Evolutionary conservation across 1,139 yeast species (phyloP).

Genomic region (Lodderomyces metapsilosis): DNA sequence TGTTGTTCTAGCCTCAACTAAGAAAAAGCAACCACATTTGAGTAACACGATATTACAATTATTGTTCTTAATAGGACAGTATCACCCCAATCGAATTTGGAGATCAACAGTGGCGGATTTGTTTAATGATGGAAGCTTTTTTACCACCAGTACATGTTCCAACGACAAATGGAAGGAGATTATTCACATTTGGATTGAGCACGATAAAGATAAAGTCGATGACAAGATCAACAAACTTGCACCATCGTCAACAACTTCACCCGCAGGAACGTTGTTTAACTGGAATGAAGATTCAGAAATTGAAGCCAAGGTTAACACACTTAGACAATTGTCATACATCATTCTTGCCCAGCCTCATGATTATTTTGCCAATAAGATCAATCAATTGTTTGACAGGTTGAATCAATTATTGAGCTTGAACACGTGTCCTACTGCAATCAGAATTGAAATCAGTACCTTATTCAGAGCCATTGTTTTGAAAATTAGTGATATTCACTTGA

Average conservation of each 20-base stretch:
- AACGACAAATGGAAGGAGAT: constrained; percentile 50
- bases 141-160: constrained; percentile 13
- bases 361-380: constrained; percentile 47
- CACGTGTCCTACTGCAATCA: constrained; percentile 34
- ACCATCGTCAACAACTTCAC: constrained; percentile 47
- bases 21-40: constrained; percentile 9
- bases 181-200: constrained; percentile 53
- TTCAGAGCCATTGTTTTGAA: constrained; percentile 63
- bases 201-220: constrained; percentile 56
- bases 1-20: constrained; percentile 34
- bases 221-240: constrained; percentile 56
- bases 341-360: constrained; percentile 61
- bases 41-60: background rate
- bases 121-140: constrained; percentile 46
- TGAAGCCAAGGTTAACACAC: constrained; percentile 44
- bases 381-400: constrained; percentile 49
- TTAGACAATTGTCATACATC: constrained; percentile 63
- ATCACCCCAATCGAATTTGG: constrained; percentile 48
- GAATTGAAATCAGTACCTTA: constrained; percentile 51
- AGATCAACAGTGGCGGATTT: constrained; percentile 50
- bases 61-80: constrained; percentile 29
- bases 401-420: constrained; percentile 11
- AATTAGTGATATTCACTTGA: constrained; percentile 62
- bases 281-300: constrained; percentile 75
- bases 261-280: constrained; percentile 55